Conservation (phyloP, 108 stramenopile species). For the Skeletonema grethae region DNA sequence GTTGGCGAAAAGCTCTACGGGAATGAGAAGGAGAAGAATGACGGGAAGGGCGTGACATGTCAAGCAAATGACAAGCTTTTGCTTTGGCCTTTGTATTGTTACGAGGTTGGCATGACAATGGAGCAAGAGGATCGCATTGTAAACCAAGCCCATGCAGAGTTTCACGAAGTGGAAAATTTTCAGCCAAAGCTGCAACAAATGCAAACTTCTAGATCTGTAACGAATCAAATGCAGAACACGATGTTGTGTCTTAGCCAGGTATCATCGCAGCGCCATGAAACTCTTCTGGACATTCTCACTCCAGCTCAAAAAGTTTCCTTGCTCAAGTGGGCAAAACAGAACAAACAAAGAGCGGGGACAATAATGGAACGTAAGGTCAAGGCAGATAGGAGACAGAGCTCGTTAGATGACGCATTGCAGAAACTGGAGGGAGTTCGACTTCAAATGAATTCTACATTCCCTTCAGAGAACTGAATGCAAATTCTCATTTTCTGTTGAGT, state of each 20-base stretch:
- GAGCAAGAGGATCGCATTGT: constrained; percentile 85
- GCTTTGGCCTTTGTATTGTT: constrained; percentile 85
- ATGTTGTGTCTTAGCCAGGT: constrained; percentile 61
- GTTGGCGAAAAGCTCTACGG: constrained; percentile 79
- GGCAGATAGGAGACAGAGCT: constrained; percentile 4
- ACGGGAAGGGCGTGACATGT: constrained; percentile 21
- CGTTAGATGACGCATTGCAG: constrained; percentile 42
- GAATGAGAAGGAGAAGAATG: constrained; percentile 44
- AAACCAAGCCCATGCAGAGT: constrained; percentile 51
- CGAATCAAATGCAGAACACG: constrained; percentile 58
- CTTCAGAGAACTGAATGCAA: background rate
- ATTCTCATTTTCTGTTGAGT: background rate
- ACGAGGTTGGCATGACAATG: constrained; percentile 80
- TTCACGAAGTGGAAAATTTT: constrained; percentile 40
- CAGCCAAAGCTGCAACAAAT: constrained; percentile 49
- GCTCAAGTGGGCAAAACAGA: constrained; percentile 62
- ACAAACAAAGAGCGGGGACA: constrained; percentile 47
- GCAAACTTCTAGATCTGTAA: constrained; percentile 55
- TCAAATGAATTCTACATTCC: constrained; percentile 2
- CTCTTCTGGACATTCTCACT: constrained; percentile 62
- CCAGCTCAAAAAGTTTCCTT: constrained; percentile 62
- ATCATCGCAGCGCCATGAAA: constrained; percentile 52
- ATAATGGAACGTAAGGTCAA: constrained; percentile 16
- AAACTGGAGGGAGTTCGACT: constrained; percentile 34
- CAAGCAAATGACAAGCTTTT: constrained; percentile 49